Evolutionary conservation across 768 basidiomycete genomes (phyloP).

Genomic region (Hericium rajendrae): DNA sequence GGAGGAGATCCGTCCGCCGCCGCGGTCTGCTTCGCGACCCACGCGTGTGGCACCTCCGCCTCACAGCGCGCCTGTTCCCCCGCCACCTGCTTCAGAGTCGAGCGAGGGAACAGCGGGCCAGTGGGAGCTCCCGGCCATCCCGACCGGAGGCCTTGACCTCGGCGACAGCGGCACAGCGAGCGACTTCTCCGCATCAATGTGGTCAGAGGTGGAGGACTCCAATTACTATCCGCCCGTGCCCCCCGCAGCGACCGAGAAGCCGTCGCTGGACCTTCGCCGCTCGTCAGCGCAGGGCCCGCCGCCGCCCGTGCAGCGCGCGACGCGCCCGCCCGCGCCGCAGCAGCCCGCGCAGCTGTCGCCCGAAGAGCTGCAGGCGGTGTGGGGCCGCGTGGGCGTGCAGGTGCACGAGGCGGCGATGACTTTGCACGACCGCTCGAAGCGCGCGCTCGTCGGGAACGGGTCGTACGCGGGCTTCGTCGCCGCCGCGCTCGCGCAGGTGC

Average conservation of each 20-base stretch:
- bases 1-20: constrained; percentile 22
- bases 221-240: constrained; percentile 23
- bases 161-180: constrained; percentile 26
- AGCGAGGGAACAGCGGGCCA: constrained; percentile 31
- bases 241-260: neutral
- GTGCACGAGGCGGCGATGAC: constrained; percentile 61
- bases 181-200: constrained; percentile 44
- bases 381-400: constrained; percentile 67
- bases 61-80: constrained; percentile 23
- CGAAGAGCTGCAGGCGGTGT: constrained; percentile 62
- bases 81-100: constrained; percentile 22
- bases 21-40: constrained; percentile 10
- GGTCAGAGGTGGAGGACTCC: constrained; percentile 44
- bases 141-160: constrained; percentile 45
- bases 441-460: constrained; percentile 73
- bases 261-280: constrained; percentile 13
- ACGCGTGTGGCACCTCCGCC: constrained; percentile 37
- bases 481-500: constrained; percentile 56
- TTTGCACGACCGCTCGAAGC: constrained; percentile 69
- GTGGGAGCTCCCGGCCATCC: constrained; percentile 61
- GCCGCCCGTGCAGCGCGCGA: neutral
- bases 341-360: constrained; percentile 33
- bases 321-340: neutral
- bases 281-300: constrained; percentile 18
- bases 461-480: constrained; percentile 71